A percentile compares a stretch with the other conserved stretches of the same genome.
phyloP scores from a whole-genome alignment of 2,329 filamentous ascomycete species.

The Botrytis squamosa region DNA sequence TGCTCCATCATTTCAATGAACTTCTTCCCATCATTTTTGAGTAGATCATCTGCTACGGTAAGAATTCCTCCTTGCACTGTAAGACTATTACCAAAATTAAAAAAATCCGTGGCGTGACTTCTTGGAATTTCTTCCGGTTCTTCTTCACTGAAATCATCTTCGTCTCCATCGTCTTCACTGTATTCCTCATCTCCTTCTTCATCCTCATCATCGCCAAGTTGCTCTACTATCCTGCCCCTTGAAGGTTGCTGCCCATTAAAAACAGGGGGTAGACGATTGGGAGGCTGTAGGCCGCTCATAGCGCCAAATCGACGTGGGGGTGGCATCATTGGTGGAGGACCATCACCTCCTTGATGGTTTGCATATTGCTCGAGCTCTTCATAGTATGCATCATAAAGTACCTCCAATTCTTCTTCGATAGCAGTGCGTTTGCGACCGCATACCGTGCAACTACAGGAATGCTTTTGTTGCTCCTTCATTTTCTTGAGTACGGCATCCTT shows the following conservation, averaged over 20 bases:
- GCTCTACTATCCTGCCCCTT: slow-evolving; percentile 70
- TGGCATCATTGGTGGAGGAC: slow-evolving; percentile 66
- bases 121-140: slow-evolving; percentile 63
- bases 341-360: slow-evolving; percentile 74
- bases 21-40: slow-evolving; percentile 98
- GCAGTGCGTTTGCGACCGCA: slow-evolving; percentile 94
- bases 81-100: slow-evolving; percentile 95
- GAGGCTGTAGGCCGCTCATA: slow-evolving; percentile 53
- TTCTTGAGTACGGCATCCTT: slow-evolving; percentile 97
- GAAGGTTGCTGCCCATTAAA: slow-evolving; percentile 69
- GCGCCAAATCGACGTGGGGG: slow-evolving; percentile 62
- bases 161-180: slow-evolving; percentile 52
- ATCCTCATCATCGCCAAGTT: slow-evolving; percentile 49
- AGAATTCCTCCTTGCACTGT: slow-evolving; percentile 97
- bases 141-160: slow-evolving; percentile 69
- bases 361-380: slow-evolving; percentile 97
- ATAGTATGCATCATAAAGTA: slow-evolving; percentile 97
- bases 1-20: slow-evolving; percentile 99
- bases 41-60: slow-evolving; percentile 94
- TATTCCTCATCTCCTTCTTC: slow-evolving; percentile 47
- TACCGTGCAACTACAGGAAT: slow-evolving; percentile 96
- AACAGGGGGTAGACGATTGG: slow-evolving; percentile 56
- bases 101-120: slow-evolving; percentile 77
- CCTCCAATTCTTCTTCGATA: slow-evolving; percentile 96
- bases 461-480: slow-evolving; percentile 99